Percentiles rank a stretch among this genome's conserved stretches.
Conservation (phyloP, 352 stramenopile genomes). For the Globisporangium splendens region DNA sequence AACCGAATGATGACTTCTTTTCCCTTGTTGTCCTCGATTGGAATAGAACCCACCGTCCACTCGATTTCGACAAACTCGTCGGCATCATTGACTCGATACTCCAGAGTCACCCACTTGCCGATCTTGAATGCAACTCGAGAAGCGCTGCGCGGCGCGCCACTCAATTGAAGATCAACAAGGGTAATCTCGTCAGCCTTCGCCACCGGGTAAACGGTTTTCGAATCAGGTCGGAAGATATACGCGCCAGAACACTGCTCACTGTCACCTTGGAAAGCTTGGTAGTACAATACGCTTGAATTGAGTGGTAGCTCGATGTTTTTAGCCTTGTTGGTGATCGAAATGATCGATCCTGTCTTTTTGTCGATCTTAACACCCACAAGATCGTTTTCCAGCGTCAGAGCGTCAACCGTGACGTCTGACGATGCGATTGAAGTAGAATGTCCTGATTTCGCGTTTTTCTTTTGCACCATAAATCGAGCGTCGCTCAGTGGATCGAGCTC, state of each 20-base stretch:
- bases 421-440: neutral
- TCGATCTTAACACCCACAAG: conserved; percentile 51
- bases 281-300: conserved; percentile 52
- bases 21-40: conserved; percentile 77
- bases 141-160: conserved; percentile 16
- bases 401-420: conserved; percentile 12
- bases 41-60: conserved; percentile 87
- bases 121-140: conserved; percentile 70
- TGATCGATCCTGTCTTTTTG: conserved; percentile 44
- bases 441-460: conserved; percentile 12
- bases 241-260: conserved; percentile 89
- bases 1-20: conserved; percentile 97
- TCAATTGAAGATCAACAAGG: conserved; percentile 41
- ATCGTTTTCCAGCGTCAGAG: conserved; percentile 59
- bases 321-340: conserved; percentile 69
- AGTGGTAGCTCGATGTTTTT: conserved; percentile 60
- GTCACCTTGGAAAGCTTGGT: conserved; percentile 49
- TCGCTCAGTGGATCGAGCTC: conserved; percentile 54
- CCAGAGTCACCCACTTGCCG: conserved; percentile 88
- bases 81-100: conserved; percentile 84
- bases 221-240: conserved; percentile 95
- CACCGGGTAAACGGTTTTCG: conserved; percentile 53
- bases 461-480: conserved; percentile 49
- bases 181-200: conserved; percentile 26
- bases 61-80: conserved; percentile 93